phyloP scores from a whole-genome alignment of 192 early-diverging fungal species.

The Jimgerdemannia flammicorona region DNA sequence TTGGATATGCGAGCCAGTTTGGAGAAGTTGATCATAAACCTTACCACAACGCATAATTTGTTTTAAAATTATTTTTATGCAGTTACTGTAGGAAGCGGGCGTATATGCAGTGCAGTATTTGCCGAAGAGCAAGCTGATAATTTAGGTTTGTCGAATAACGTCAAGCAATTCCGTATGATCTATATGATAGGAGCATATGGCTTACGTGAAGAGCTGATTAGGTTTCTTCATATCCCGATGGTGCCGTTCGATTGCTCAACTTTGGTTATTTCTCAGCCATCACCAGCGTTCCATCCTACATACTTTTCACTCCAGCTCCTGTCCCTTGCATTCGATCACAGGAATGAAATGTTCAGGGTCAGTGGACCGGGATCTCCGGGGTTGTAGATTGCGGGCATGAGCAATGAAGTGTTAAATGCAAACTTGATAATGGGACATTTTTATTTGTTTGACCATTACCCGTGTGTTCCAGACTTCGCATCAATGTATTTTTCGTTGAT shows the following conservation, averaged over 20 bases:
- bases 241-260: too few species aligned
- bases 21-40: too few species aligned
- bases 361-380: constrained; percentile 64
- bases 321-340: constrained; percentile 59
- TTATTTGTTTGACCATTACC: too few species aligned
- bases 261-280: constrained; percentile 43
- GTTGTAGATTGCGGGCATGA: constrained; percentile 14
- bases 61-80: constrained; percentile 6
- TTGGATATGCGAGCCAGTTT: too few species aligned
- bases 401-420: too few species aligned
- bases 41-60: constrained; percentile 26
- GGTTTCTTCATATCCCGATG: too few species aligned
- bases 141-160: constrained; percentile 27
- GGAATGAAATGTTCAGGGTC: constrained; percentile 57
- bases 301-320: constrained; percentile 63
- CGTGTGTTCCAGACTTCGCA: too few species aligned
- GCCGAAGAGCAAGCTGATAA: constrained; percentile 52
- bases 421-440: too few species aligned
- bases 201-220: too few species aligned
- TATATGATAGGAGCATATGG: too few species aligned
- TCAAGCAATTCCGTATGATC: too few species aligned
- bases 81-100: constrained; percentile 63
- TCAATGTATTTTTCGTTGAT: too few species aligned
- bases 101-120: constrained; percentile 66
- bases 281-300: constrained; percentile 57